Conservation (phyloP, 23 red algal species). For the Agarophyton chilense region DNA sequence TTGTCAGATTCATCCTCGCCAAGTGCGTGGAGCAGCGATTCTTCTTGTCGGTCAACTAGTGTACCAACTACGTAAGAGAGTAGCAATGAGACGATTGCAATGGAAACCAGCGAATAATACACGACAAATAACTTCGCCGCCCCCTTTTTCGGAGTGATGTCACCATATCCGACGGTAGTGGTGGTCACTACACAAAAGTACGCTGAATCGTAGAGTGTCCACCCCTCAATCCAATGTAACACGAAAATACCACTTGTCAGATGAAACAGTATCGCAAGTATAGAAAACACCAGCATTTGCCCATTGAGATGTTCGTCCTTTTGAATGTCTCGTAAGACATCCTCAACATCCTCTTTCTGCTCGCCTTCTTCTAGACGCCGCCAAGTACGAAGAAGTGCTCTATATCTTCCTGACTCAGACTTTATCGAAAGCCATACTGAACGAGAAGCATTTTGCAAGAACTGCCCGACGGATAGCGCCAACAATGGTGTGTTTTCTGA, state of each 20-base stretch:
- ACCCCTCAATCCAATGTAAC: slow-evolving; percentile 48
- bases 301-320: not conserved
- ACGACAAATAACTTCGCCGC: slow-evolving; percentile 63
- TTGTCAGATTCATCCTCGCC: slow-evolving; percentile 9
- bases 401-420: not conserved
- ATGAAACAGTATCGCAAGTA: slow-evolving; percentile 36
- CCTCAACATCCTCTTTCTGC: not conserved
- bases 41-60: slow-evolving; percentile 70
- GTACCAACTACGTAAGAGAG: slow-evolving; percentile 39
- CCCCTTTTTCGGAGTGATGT: slow-evolving; percentile 54
- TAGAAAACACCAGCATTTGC: not conserved
- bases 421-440: not conserved
- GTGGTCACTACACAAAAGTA: slow-evolving; percentile 71
- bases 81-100: slow-evolving; percentile 49
- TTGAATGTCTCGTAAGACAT: not conserved
- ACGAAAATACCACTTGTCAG: slow-evolving; percentile 23
- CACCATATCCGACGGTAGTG: slow-evolving; percentile 80
- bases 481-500: not conserved
- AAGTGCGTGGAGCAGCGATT: slow-evolving; percentile 42
- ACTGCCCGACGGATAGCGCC: not conserved
- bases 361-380: not conserved
- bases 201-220: slow-evolving; percentile 34
- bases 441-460: not conserved
- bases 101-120: slow-evolving; percentile 56
- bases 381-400: not conserved